Evolutionary conservation across 306 rosid genomes (phyloP).

Genomic region (Trichosanthes cucumerina): DNA sequence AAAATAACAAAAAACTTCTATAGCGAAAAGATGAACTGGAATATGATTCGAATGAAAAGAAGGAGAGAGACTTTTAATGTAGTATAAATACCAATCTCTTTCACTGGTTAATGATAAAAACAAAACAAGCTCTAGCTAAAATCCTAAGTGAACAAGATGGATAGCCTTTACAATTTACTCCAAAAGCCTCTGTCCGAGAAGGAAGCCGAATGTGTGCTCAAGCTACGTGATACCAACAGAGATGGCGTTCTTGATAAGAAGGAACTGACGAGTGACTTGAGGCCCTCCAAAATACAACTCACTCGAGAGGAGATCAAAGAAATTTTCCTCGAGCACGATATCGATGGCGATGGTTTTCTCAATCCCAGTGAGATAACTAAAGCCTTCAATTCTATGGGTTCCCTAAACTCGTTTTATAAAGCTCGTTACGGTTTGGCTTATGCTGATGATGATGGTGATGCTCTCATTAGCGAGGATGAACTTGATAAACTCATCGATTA

Average conservation of each 20-base stretch:
- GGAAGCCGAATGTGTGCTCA: not conserved
- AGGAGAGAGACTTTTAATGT: not conserved
- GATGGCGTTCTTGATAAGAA: not conserved
- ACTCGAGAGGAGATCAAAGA: not conserved
- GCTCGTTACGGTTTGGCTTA: not conserved
- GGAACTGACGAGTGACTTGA: not conserved
- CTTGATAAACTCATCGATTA: constrained; percentile 6
- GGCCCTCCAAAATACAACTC: not conserved
- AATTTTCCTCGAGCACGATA: not conserved
- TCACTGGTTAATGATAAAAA: not conserved
- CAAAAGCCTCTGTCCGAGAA: not conserved
- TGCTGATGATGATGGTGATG: not conserved
- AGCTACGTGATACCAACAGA: not conserved
- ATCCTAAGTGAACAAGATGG: not conserved
- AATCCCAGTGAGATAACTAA: not conserved
- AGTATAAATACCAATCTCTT: not conserved
- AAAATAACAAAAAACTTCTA: not conserved
- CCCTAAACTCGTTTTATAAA: not conserved
- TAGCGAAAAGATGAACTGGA: not conserved
- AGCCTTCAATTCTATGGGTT: not conserved
- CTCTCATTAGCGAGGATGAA: not conserved
- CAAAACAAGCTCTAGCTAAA: not conserved
- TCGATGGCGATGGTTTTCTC: not conserved
- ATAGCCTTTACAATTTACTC: not conserved
- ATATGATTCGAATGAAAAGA: not conserved